phyloP scores from a whole-genome alignment of 2,329 filamentous ascomycete species.

The Fusarium siculi region DNA sequence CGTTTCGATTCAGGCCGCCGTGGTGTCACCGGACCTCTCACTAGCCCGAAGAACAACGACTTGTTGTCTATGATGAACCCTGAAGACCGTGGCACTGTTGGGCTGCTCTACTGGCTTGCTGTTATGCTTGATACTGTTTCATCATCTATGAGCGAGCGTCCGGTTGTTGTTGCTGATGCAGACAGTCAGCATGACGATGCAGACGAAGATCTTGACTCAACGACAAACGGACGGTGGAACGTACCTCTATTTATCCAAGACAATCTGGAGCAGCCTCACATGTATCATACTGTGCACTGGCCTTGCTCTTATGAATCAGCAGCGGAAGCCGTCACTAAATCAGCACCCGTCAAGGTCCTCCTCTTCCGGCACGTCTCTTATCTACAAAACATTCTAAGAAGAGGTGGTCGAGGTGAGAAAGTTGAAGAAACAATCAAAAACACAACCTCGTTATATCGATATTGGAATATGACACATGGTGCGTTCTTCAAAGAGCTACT shows the following conservation, averaged over 20 bases:
- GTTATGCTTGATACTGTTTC: constrained; percentile 69
- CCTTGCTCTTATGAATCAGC: constrained; percentile 65
- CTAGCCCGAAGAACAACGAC: neutral
- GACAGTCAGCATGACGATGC: constrained; percentile 50
- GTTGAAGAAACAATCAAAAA: constrained; percentile 61
- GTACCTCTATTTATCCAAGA: constrained; percentile 42
- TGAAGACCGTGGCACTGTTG: constrained; percentile 56
- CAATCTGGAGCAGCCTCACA: constrained; percentile 36
- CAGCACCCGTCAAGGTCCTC: constrained; percentile 67
- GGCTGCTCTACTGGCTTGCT: constrained; percentile 67
- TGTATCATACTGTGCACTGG: constrained; percentile 51
- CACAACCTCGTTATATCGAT: constrained; percentile 60
- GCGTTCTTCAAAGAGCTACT: constrained; percentile 63
- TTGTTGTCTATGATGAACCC: constrained; percentile 6
- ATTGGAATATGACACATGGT: constrained; percentile 64
- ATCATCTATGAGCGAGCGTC: constrained; percentile 59
- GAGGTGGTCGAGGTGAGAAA: constrained; percentile 47
- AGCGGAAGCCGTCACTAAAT: constrained; percentile 59
- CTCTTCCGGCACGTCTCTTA: constrained; percentile 63
- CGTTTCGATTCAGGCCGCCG: constrained; percentile 34
- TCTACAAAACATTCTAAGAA: constrained; percentile 61
- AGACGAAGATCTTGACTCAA: constrained; percentile 21
- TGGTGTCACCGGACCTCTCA: constrained; percentile 11
- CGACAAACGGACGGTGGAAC: constrained; percentile 35
- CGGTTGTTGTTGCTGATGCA: constrained; percentile 52